These are phyloP conservation scores for Neonectria ditissima DNA, from an alignment of 2,329 filamentous ascomycete genomes.

Conservation along the genomic window DNA sequence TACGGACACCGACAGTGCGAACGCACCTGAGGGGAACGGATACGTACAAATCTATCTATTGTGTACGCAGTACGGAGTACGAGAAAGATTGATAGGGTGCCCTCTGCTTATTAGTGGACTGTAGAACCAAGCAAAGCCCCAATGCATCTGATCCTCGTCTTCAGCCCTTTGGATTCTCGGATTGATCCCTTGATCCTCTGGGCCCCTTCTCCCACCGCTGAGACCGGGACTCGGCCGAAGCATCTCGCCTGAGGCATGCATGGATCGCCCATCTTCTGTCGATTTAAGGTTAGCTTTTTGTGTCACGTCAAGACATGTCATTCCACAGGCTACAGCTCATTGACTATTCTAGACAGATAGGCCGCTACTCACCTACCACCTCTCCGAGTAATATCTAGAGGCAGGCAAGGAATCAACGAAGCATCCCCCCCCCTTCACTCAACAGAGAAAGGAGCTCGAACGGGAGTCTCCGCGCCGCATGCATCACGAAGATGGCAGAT, in stretches of 20 bases:
- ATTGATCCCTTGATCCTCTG: not conserved
- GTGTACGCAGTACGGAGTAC: no score
- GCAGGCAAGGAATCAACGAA: not conserved
- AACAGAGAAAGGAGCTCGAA: not conserved
- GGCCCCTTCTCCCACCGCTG: not conserved
- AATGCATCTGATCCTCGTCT: not conserved
- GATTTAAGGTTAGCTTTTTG: constrained; percentile 3
- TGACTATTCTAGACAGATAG: no score
- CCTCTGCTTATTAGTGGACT: not conserved
- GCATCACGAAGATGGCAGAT: not conserved
- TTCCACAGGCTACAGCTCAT: not conserved
- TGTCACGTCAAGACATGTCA: not conserved
- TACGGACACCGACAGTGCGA: not conserved
- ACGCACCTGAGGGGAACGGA: not conserved
- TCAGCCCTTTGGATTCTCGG: not conserved
- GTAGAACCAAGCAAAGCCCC: not conserved
- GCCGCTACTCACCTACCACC: no score
- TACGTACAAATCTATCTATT: not conserved
- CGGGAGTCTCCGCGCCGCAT: not conserved
- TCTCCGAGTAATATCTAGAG: no score
- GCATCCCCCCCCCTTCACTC: not conserved
- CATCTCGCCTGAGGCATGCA: constrained; percentile 3
- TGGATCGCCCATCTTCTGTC: not conserved
- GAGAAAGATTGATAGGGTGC: not conserved
- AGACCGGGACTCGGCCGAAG: constrained; percentile 38